Evolutionary conservation across 768 basidiomycete species (phyloP), one percentile per base, ranked within the genome.

Genomic region (Lyophyllum atratum): DNA sequence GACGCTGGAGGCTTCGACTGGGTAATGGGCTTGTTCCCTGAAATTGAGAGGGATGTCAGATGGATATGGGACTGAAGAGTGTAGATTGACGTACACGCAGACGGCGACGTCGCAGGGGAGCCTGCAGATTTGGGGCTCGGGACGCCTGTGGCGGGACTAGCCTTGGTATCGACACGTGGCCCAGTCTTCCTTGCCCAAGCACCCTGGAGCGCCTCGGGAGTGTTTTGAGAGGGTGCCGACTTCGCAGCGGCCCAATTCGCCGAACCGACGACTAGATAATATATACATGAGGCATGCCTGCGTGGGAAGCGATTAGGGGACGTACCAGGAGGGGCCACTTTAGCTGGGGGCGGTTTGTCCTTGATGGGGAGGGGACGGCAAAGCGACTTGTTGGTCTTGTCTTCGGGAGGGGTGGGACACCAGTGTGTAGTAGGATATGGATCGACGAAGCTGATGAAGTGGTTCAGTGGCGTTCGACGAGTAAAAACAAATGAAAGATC

Each of bases 351-450:
- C 2, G 74, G 64, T 50, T 74, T 69, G 40, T 65, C 53, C 11
- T 65, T 61, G 17, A 63, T 62, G 34, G 81, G 80, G 37, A 81
- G 69, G 28, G 74, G 77, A 19, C 78, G 73, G 61, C 80, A 82
- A 31, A 82, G 68, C 17, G 68, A 60, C 54, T 77, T 77, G 65
- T 75, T 74, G 6, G 79, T 81, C 44, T 58, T 67, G 64, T 80
- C 77, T 65, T 80, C 79, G 4, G 58, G 53, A 5, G 79, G 80
- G 9, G 69, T 62, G 1, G 64, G 55, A 54, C 81, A 81, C 73
- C 76, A 79, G 21, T 63, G 52, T 0, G 79, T 75, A 4, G 52
- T 34, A 0, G 80, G 81, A 60, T 81, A 82, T 2, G 77, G 78
- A 26, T 68, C 59, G 12, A 58, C 53, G 52, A 80, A 66, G 15